A percentile compares a stretch with the other conserved stretches of the same genome.
Conservation (phyloP, 2,329 filamentous ascomycete genomes). For the Fusarium sp. region DNA sequence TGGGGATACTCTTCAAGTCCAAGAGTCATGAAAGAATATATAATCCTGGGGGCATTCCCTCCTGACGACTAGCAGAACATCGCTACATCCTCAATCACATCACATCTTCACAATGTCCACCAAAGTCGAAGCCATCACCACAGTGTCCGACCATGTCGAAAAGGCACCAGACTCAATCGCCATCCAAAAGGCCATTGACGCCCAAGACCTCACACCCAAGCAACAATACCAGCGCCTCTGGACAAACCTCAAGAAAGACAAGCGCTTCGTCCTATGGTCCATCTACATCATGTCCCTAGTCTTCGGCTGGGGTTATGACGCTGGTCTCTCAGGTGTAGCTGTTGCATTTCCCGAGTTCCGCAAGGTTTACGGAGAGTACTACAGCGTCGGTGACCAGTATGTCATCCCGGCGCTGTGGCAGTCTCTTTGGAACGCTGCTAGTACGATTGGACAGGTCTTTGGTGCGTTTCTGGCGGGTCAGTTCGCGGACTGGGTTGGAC, state of each 20-base stretch:
- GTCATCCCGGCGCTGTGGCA: slow-evolving; percentile 51
- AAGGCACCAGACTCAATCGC: not conserved
- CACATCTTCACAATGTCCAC: not conserved
- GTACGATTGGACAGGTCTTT: slow-evolving; percentile 46
- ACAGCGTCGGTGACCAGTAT: slow-evolving; percentile 41
- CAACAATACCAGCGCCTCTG: slow-evolving; percentile 43
- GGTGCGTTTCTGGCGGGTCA: slow-evolving; percentile 42
- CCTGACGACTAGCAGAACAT: not conserved
- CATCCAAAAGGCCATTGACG: slow-evolving; percentile 17
- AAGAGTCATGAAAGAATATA: not conserved
- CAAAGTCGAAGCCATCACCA: not conserved
- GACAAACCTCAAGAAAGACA: slow-evolving; percentile 44
- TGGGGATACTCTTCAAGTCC: not conserved
- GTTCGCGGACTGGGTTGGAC: slow-evolving; percentile 40
- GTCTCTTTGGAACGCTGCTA: slow-evolving; percentile 50
- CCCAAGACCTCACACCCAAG: slow-evolving; percentile 36
- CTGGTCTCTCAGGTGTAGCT: slow-evolving; percentile 48
- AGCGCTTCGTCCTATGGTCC: slow-evolving; percentile 41
- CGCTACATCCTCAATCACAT: not conserved
- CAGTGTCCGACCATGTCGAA: slow-evolving; percentile 10
- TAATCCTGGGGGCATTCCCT: not conserved
- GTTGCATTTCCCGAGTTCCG: slow-evolving; percentile 49
- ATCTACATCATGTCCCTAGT: slow-evolving; percentile 47
- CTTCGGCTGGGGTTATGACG: slow-evolving; percentile 49
- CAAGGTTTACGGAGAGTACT: slow-evolving; percentile 48